A percentile compares a stretch with the other conserved stretches of the same genome.
These are phyloP conservation scores for Calocybe gambosa DNA, from an alignment of 1,284 basidiomycete genomes.

Conservation along the genomic window DNA sequence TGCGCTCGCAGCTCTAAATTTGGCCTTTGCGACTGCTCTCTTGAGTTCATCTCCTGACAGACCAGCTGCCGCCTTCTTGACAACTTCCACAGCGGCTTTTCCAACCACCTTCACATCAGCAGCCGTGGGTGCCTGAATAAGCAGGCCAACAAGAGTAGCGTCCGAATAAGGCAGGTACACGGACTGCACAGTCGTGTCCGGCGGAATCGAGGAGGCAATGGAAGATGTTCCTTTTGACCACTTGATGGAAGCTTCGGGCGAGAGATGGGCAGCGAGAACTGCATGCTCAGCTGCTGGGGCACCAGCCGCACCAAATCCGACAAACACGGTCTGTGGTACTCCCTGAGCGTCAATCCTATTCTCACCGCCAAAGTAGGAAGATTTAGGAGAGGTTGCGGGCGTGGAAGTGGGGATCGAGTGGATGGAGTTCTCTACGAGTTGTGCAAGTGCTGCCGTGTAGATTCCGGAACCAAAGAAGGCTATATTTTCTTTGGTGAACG, in stretches of 20 bases:
- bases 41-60: constrained; percentile 70
- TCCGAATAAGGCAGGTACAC: constrained; percentile 87
- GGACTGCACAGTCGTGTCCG: constrained; percentile 55
- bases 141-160: constrained; percentile 77
- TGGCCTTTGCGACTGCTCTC: constrained; percentile 81
- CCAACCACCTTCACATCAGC: constrained; percentile 60
- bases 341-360: constrained; percentile 60
- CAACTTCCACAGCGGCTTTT: constrained; percentile 58
- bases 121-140: constrained; percentile 60
- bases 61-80: constrained; percentile 51
- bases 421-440: constrained; percentile 71
- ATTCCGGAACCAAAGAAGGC: constrained; percentile 86
- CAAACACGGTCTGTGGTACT: constrained; percentile 70
- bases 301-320: constrained; percentile 72
- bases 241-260: constrained; percentile 71
- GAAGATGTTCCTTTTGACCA: constrained; percentile 76
- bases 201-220: constrained; percentile 49
- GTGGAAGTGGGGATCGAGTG: constrained; percentile 38
- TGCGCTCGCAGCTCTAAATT: constrained; percentile 70
- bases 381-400: constrained; percentile 32
- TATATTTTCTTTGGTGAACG: constrained; percentile 74
- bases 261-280: constrained; percentile 73
- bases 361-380: constrained; percentile 83
- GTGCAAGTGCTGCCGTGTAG: constrained; percentile 59
- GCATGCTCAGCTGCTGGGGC: constrained; percentile 65